Evolutionary conservation across 106 monocot genomes (phyloP), one percentile per base, ranked within the genome.

Genomic region (Dendrobium huoshanense): DNA sequence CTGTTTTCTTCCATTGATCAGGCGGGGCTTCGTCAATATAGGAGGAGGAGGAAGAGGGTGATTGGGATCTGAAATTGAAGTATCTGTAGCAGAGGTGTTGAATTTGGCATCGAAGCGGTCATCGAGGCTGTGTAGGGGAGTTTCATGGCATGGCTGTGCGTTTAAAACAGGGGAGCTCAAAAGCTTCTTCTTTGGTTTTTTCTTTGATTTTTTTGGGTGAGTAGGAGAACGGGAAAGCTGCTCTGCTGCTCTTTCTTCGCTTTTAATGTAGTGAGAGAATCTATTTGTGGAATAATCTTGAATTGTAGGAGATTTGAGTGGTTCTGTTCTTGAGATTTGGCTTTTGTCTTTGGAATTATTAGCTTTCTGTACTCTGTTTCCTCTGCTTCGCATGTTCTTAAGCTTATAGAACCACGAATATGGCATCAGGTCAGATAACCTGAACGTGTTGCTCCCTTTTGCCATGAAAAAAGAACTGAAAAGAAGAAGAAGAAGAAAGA

Each of bases 381-480:
- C 67, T 20, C 64, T 83, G 56, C 51, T 24, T 5, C 55, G 64
- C 83, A 88, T 88, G 77, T 86, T 83, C 79, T 47, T 88, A 10
- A 88, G 86, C 75, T 86, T 88, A 80, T 85, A 86, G 88, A 88
- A 86, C 88, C 88, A 88, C 5, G 78, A 83, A 67, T 82, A 86
- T 41, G 86, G 83, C 78, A 83, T 78, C 77, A 86, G 72, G 42
- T 83, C 77, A 22, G 85, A 85, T 44, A 88, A 41, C 58, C 42
- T 88, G 61, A 85, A 88, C 56, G 70, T 85, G 31, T 79, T 29
- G 68, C 68, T 79, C 41, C 79, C 82, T 82, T 82, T 86, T 29
- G 22, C 67, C 67, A 67, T 67, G 67, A 29, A 56, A 0, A 56
- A 56, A 56, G 0, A 19, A 56, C 27, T 9, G 67, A 4, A 7